phyloP scores from a whole-genome alignment of 352 stramenopile genomes.

The Phytopythium oedochilum region DNA sequence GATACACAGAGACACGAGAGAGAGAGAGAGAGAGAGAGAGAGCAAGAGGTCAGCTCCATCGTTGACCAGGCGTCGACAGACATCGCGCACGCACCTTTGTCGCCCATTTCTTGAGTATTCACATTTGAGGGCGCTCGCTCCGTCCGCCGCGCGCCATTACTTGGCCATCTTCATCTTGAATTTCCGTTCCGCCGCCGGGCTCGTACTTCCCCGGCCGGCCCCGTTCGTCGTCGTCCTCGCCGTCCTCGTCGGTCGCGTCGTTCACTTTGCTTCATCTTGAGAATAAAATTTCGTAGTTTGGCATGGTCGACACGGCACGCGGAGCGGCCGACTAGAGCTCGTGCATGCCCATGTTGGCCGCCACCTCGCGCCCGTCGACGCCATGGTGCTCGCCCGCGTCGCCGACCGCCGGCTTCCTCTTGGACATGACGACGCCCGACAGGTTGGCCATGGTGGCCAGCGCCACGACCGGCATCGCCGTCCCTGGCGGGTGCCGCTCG shows the following conservation, averaged over 20 bases:
- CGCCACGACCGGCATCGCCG: not conserved
- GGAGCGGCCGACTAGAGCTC: not conserved
- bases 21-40: no score
- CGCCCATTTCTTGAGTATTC: conserved; percentile 2
- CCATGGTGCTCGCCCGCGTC: not conserved
- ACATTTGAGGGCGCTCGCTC: not conserved
- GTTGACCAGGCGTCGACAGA: no score
- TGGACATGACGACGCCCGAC: conserved; percentile 1
- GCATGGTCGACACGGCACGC: not conserved
- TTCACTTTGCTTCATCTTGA: conserved; percentile 4
- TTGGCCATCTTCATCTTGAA: conserved; percentile 1
- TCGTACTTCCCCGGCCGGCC: not conserved
- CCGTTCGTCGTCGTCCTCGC: not conserved
- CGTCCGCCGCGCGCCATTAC: not conserved
- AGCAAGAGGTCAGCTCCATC: no score
- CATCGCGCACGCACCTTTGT: no score
- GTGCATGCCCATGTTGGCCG: not conserved
- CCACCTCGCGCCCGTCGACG: not conserved
- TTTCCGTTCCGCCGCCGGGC: not conserved
- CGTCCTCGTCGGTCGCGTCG: not conserved
- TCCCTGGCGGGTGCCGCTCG: conserved; percentile 52
- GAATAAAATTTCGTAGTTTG: conserved; percentile 7
- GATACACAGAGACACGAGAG: no score
- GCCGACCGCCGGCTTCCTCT: not conserved
- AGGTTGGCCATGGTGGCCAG: conserved; percentile 5